Conservation (phyloP, 352 stramenopile species). For the Globisporangium nagaii region DNA sequence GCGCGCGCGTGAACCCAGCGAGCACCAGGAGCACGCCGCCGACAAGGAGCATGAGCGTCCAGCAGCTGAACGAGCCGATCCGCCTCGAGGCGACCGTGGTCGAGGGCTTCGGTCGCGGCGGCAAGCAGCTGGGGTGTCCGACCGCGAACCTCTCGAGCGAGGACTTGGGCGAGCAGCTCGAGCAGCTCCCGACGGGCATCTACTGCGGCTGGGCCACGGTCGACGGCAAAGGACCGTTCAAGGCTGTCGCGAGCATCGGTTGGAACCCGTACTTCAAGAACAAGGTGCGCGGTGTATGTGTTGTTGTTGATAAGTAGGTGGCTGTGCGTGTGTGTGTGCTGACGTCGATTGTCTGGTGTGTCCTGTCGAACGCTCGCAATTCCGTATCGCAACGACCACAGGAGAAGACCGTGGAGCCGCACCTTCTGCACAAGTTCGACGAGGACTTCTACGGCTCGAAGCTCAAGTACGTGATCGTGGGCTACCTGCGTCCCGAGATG, state of each 20-base stretch:
- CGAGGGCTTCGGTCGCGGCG: constrained; percentile 90
- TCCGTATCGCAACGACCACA: too few relatives aligned
- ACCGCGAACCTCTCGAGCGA: constrained; percentile 93
- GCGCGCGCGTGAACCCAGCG: too few relatives aligned
- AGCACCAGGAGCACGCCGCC: too few relatives aligned
- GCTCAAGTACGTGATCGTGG: constrained; percentile 91
- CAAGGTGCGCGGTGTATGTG: constrained; percentile 34
- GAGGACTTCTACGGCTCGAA: constrained; percentile 93
- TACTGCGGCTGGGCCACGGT: constrained; percentile 93
- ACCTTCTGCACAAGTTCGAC: constrained; percentile 92
- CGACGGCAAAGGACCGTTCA: constrained; percentile 79
- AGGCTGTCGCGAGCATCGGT: constrained; percentile 96
- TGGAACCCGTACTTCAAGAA: constrained; percentile 95
- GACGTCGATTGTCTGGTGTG: too few relatives aligned
- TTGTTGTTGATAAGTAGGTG: constrained; percentile 1
- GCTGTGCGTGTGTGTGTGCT: background rate
- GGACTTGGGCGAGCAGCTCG: constrained; percentile 76
- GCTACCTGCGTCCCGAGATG: constrained; percentile 91
- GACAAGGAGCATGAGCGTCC: constrained; percentile 49
- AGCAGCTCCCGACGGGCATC: constrained; percentile 85
- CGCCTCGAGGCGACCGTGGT: constrained; percentile 89
- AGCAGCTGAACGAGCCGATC: constrained; percentile 55
- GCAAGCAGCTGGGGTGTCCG: constrained; percentile 94
- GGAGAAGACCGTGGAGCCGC: constrained; percentile 96
- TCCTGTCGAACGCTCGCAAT: too few relatives aligned